Evolutionary conservation across 805 yeast genomes (phyloP), one percentile per base, ranked within the genome.

Genomic region (Komagataella populi): DNA sequence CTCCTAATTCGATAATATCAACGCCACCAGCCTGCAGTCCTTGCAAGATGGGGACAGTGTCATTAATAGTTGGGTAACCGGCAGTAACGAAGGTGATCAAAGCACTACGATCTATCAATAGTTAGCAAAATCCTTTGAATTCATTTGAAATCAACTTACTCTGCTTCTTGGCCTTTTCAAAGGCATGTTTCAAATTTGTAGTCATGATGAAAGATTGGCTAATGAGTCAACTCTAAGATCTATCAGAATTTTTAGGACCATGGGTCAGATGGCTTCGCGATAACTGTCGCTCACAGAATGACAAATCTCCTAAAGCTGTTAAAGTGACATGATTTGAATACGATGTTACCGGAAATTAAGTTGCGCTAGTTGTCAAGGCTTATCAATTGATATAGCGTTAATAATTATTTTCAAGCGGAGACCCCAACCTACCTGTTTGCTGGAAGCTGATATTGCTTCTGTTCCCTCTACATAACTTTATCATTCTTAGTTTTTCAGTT

Each of bases 21-120:
- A 86, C 95, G 52, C 99, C 99, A 57, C 96, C 97, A 24, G 78
- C 86, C 71, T 93, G 98, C 70, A 93, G 79, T 20, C 93, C 91
- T 64, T 82, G 78, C 65, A 93, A 65, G 55, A 90, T 78, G 6
- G 95, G 95, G 49, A 93, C 73, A 1, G 99, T 90, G 56, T 86
- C 96, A 51, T 83, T 95, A 51, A 85, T 68, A 16, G 88, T 75
- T 50, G 99, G 99, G 69, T 73, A 88, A 17, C 96, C 99, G 3
- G 96, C 97, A 22, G 99, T 93, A 63, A 90, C 75, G 63, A 91
- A 93, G 47, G 96, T 87, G 49, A 93, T 84, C 59, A 93, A 74
- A 46, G 96, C 97, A 60, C 83, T 81, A 60, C 99, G 87, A 59
- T 80, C 76, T 58, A 44, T 48, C 23, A 14, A 24, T 16, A 44